These are phyloP conservation scores for Triangularia verruculosa DNA, from an alignment of 2,329 filamentous ascomycete species.

Conservation along the genomic window DNA sequence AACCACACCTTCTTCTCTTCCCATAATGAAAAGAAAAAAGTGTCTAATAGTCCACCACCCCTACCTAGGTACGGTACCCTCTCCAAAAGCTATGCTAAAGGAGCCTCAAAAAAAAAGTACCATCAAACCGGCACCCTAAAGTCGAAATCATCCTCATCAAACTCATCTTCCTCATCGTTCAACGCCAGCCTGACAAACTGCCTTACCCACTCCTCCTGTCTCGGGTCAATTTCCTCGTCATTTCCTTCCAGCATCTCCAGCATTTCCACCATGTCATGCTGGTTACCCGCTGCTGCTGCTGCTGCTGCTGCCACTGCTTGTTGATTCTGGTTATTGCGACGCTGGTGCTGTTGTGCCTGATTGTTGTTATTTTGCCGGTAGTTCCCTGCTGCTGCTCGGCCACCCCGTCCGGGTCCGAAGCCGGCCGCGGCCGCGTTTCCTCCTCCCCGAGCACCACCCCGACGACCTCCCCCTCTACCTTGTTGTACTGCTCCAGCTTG, in stretches of 20 bases:
- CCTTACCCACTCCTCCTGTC: constrained; percentile 51
- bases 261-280: background rate
- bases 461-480: constrained; percentile 12
- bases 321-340: constrained; percentile 19
- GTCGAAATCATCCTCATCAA: constrained; percentile 43
- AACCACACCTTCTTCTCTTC: no score
- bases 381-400: constrained; percentile 4
- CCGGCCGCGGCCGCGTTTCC: background rate
- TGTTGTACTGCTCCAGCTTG: constrained; percentile 20
- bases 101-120: background rate
- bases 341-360: constrained; percentile 22
- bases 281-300: background rate
- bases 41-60: background rate
- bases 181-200: constrained; percentile 54
- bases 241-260: background rate
- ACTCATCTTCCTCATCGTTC: constrained; percentile 49
- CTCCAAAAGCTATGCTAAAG: background rate
- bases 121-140: background rate
- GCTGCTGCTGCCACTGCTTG: background rate
- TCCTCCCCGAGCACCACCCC: constrained; percentile 5
- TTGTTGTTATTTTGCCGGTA: constrained; percentile 26
- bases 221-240: constrained; percentile 40
- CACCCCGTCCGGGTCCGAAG: constrained; percentile 1
- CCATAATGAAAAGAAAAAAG: no score
- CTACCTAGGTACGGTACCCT: background rate